Evolutionary conservation across 208 protist genomes (phyloP).

Genomic region (Leishmania braziliensis): DNA sequence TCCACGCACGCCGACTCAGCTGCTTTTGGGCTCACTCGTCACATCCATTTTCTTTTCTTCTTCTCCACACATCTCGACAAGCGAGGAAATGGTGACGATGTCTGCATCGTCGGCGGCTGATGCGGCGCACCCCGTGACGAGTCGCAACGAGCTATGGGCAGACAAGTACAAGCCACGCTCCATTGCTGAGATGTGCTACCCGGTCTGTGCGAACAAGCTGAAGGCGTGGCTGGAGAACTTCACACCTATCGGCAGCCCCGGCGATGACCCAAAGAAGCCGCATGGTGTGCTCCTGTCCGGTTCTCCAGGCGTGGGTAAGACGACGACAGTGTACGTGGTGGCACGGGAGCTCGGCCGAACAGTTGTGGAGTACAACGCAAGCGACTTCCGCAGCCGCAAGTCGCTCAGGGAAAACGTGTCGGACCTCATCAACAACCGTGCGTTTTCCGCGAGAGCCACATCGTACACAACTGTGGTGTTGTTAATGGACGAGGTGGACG

Average conservation of each 20-base stretch:
- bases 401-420: constrained; percentile 84
- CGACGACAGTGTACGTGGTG: constrained; percentile 95
- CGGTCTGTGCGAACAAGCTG: constrained; percentile 82
- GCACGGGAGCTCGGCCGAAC: constrained; percentile 84
- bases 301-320: constrained; percentile 99
- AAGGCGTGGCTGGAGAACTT: constrained; percentile 92
- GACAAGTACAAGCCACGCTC: constrained; percentile 97
- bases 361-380: constrained; percentile 99
- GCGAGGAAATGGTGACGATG: not conserved
- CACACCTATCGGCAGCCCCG: constrained; percentile 47
- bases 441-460: constrained; percentile 57
- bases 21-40: not conserved
- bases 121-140: constrained; percentile 1
- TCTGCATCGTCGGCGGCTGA: not conserved
- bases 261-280: constrained; percentile 50
- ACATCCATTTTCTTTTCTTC: not conserved
- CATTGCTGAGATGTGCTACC: constrained; percentile 94
- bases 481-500: constrained; percentile 99
- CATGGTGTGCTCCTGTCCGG: constrained; percentile 94
- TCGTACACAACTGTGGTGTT: constrained; percentile 85
- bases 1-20: not conserved
- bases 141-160: constrained; percentile 89
- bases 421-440: constrained; percentile 74
- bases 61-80: not conserved
- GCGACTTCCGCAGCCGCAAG: constrained; percentile 97